Percentiles rank a stretch among this genome's conserved stretches.
Evolutionary conservation across 148 eudicot genomes (phyloP).

Genomic region (Vaccinium vitisidaea): DNA sequence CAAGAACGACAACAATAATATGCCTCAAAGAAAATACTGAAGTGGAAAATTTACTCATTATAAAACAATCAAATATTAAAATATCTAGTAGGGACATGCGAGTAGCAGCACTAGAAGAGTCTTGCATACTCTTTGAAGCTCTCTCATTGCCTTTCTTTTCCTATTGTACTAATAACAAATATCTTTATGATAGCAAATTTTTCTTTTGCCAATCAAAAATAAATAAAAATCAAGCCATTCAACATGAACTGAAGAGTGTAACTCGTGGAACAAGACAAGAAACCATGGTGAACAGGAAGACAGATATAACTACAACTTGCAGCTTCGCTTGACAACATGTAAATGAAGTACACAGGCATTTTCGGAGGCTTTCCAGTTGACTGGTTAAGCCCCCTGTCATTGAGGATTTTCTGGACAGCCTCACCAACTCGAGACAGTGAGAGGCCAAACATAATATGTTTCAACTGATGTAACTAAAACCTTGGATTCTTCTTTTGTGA

Average conservation of each 20-base stretch:
- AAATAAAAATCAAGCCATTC: neutral
- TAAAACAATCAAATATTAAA: too few species aligned
- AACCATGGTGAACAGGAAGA: neutral
- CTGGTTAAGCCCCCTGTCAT: neutral
- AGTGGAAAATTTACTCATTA: neutral
- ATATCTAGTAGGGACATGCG: neutral
- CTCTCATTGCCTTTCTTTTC: too few species aligned
- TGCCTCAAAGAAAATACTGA: neutral
- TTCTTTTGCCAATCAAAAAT: too few species aligned
- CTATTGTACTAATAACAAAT: too few species aligned
- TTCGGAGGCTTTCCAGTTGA: neutral
- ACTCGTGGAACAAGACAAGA: neutral
- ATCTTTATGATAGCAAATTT: neutral
- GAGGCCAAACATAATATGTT: neutral
- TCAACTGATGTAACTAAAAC: neutral
- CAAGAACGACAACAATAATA: neutral
- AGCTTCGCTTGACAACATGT: neutral
- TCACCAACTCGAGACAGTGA: neutral
- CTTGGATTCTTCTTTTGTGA: neutral
- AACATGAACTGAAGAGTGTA: neutral
- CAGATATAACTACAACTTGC: neutral
- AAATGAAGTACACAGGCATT: neutral
- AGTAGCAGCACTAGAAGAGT: too few species aligned
- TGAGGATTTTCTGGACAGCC: neutral
- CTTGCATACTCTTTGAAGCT: too few species aligned